A percentile compares a stretch with the other conserved stretches of the same genome.
Evolutionary conservation across 305 asterid species (phyloP).

Genomic region (Euphrasia arctica): DNA sequence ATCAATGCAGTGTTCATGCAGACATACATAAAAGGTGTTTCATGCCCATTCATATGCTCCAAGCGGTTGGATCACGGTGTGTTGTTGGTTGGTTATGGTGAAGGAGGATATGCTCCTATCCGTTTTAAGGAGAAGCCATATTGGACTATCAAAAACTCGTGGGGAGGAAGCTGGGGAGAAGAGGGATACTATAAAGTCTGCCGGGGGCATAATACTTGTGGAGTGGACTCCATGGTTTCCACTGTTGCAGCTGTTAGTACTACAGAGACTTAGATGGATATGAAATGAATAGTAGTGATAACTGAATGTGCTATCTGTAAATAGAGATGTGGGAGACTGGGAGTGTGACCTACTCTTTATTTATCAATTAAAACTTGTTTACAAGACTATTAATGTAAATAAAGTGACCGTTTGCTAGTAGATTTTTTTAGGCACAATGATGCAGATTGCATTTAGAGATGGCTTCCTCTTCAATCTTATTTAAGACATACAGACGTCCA

Average conservation of each 20-base stretch:
- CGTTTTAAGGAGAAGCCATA: slow-evolving; percentile 59
- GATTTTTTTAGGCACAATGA: too few species aligned
- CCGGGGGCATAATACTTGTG: slow-evolving; percentile 52
- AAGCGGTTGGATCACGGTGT: slow-evolving; percentile 62
- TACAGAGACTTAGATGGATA: background rate
- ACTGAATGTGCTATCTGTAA: too few species aligned
- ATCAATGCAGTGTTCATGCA: slow-evolving; percentile 73
- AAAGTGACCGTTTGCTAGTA: too few species aligned
- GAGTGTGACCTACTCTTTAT: too few species aligned
- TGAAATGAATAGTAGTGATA: too few species aligned
- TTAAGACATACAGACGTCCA: too few species aligned
- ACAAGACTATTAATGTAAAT: too few species aligned
- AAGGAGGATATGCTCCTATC: slow-evolving; percentile 48
- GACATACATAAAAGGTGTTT: slow-evolving; percentile 61
- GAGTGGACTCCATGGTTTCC: slow-evolving; percentile 71
- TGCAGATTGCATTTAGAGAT: too few species aligned
- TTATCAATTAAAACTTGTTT: too few species aligned
- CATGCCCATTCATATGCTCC: slow-evolving; percentile 70
- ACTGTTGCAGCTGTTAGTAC: slow-evolving; percentile 50
- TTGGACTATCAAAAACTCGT: slow-evolving; percentile 73
- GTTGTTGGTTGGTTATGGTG: slow-evolving; percentile 60
- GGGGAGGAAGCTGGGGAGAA: slow-evolving; percentile 71
- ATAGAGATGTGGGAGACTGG: too few species aligned
- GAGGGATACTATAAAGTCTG: slow-evolving; percentile 61
- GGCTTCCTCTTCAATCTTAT: too few species aligned